Base-by-base conservation (phyloP, 2,329 filamentous ascomycete species). In the Parastagonospora avenae region DNA sequence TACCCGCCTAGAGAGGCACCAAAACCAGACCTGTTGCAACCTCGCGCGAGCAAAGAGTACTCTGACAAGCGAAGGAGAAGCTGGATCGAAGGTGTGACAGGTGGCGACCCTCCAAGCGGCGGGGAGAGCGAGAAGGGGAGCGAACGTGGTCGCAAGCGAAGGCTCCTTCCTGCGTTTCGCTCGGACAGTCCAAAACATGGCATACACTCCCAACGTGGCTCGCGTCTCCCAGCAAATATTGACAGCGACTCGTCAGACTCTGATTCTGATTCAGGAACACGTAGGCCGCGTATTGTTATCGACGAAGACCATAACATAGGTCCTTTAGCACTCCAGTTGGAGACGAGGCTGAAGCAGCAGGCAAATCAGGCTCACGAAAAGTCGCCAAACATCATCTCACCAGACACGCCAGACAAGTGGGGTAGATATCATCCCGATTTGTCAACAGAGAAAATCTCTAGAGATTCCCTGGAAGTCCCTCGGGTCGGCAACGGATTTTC, bases 231-330 rank as follows among this genome's bases (percentile, higher is more conserved):
- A 8, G 54, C 70, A 6, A 56, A 57, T 8, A 71, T 63, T 15
- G 58, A 65, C 37, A 66, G 66, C 2, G 67, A 70, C 29, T 62
- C 66, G 1, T 74, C 73, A 9, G 70, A 65, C 24, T 74, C 68
- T 4, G 71, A 79, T 14, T 79, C 82, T 41, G 80, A 79, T 39
- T 80, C 80, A n/a, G 74, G 82, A 30, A 63, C 66, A 59, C 52
- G 79, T 41, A 78, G 81, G 28, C 79, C 80, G 42, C 79, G 77
- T 45, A 77, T 78, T 9, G 85, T 84, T 8, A 59, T 55, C 12
- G 70, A 73, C 11, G 61, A 66, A 12, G 71, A 74, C 12, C 70
- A 76, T 44, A 79, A 80, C 42, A 77, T 72, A 15, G 78, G 77
- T 7, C 77, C 79, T 5, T 66, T 81, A 16, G 75, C 77, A 45